These are phyloP conservation scores for Hypoxylon sp. DNA, from an alignment of 2,329 filamentous ascomycete species.

Conservation along the genomic window DNA sequence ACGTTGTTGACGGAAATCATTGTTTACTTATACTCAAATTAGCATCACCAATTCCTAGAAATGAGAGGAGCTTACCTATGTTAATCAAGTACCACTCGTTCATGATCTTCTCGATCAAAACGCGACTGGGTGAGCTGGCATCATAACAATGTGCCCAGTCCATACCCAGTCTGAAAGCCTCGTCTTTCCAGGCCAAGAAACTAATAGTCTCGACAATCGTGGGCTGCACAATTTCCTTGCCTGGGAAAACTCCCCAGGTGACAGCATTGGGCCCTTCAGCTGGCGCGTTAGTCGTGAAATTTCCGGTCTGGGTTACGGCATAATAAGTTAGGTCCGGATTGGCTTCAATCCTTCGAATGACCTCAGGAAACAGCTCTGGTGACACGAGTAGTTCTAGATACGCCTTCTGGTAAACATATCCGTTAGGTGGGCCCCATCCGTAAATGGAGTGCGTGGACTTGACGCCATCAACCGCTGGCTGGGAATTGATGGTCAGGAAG, in stretches of 20 bases:
- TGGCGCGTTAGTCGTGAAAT: conserved; percentile 85
- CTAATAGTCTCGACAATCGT: conserved; percentile 99
- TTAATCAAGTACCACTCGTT: conserved; percentile 94
- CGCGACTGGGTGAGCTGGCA: conserved; percentile 78
- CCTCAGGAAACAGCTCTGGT: conserved; percentile 79
- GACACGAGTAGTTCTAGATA: conserved; percentile 93
- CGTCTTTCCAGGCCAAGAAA: conserved; percentile 98
- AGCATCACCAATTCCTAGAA: background rate
- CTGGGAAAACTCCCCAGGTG: conserved; percentile 98
- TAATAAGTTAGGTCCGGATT: conserved; percentile 92
- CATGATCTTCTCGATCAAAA: conserved; percentile 85
- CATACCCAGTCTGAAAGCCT: conserved; percentile 90
- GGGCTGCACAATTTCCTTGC: conserved; percentile 99
- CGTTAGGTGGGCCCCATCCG: conserved; percentile 94
- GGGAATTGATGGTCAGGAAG: conserved; percentile 95
- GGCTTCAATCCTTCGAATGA: conserved; percentile 81
- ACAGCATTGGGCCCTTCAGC: conserved; percentile 95
- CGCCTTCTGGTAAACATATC: conserved; percentile 98
- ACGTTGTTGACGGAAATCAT: conserved; percentile 89
- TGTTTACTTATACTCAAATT: conserved; percentile 76
- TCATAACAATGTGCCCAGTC: conserved; percentile 96
- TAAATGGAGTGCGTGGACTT: conserved; percentile 88
- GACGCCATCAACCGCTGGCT: conserved; percentile 91
- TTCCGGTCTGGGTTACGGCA: conserved; percentile 85
- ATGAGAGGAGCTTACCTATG: conserved; percentile 73